A percentile compares a stretch with the other conserved stretches of the same genome.
Evolutionary conservation across 768 basidiomycete species (phyloP).

Genomic region (Phlebiopsis flavidoalba): DNA sequence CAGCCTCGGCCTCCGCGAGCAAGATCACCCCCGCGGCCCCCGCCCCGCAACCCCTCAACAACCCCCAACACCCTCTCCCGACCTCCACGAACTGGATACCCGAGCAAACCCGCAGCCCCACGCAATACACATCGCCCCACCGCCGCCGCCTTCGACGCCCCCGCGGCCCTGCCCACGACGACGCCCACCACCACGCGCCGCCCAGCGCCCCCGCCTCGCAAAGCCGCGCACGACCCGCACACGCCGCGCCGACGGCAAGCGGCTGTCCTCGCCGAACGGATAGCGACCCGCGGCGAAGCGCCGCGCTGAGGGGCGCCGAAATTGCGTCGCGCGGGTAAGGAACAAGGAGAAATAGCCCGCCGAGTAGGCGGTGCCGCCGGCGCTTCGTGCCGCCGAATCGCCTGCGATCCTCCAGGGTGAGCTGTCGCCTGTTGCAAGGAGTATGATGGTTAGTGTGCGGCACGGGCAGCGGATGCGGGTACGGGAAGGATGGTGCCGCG

Average conservation of each 20-base stretch:
- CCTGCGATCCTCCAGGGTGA: slow-evolving; percentile 73
- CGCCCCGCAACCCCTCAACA: slow-evolving; percentile 11
- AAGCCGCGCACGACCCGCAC: slow-evolving; percentile 19
- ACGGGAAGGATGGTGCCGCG: slow-evolving; percentile 9
- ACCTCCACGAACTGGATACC: background rate
- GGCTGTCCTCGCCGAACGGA: slow-evolving; percentile 8
- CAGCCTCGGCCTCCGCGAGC: slow-evolving; percentile 8
- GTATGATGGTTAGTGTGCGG: slow-evolving; percentile 64
- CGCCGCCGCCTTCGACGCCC: background rate
- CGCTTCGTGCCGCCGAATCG: slow-evolving; percentile 40
- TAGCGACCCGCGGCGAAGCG: slow-evolving; percentile 11
- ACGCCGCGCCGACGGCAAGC: slow-evolving; percentile 25
- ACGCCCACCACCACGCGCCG: background rate
- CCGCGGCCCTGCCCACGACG: background rate
- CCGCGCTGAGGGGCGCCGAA: background rate
- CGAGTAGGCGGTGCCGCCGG: slow-evolving; percentile 16
- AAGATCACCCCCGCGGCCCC: slow-evolving; percentile 21
- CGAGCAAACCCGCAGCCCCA: background rate
- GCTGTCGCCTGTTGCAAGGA: slow-evolving; percentile 60
- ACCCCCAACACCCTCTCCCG: background rate
- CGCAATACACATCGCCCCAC: background rate
- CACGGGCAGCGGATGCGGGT: slow-evolving; percentile 28
- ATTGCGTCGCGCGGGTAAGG: slow-evolving; percentile 1
- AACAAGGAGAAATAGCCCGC: slow-evolving; percentile 24
- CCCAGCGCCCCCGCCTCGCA: slow-evolving; percentile 7